phyloP scores from a whole-genome alignment of 139 green algal genomes.

The Chlorella sp. region DNA sequence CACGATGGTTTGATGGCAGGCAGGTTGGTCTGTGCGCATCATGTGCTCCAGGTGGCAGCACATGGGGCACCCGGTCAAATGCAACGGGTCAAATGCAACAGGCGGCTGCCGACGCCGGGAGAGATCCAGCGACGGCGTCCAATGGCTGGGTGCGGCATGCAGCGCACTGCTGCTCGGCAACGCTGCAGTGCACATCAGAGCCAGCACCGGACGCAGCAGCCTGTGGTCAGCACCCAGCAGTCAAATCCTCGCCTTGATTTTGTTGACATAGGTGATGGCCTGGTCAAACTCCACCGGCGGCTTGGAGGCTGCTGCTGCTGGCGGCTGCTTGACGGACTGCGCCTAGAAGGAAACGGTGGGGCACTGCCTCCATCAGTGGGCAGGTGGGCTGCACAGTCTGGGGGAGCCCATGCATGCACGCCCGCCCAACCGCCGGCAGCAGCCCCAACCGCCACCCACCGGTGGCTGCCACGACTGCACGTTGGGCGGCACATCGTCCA shows the following conservation, averaged over 20 bases:
- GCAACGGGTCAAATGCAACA: too few relatives aligned
- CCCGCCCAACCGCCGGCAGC: neutral
- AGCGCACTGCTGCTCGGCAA: too few relatives aligned
- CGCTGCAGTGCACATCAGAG: too few relatives aligned
- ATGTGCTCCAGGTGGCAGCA: too few relatives aligned
- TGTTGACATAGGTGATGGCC: constrained; percentile 99
- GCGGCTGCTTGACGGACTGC: constrained; percentile 7
- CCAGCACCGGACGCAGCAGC: too few relatives aligned
- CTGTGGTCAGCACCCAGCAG: too few relatives aligned
- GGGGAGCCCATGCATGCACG: neutral
- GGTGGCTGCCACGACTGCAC: constrained; percentile 23
- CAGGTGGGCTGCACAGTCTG: neutral
- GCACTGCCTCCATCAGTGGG: neutral
- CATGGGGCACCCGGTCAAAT: too few relatives aligned
- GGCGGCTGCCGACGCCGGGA: too few relatives aligned
- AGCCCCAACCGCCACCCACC: neutral
- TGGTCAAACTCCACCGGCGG: constrained; percentile 98
- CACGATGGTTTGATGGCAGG: too few relatives aligned
- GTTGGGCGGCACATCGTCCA: constrained; percentile 35
- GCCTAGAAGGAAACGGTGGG: neutral
- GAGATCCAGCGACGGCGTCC: too few relatives aligned
- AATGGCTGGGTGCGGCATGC: too few relatives aligned
- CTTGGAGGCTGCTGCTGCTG: constrained; percentile 54
- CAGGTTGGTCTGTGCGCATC: too few relatives aligned
- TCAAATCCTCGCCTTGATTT: constrained; percentile 90